These are phyloP conservation scores for Pseudocercospora macadamiae DNA, from an alignment of 2,329 filamentous ascomycete species.

Conservation along the genomic window DNA sequence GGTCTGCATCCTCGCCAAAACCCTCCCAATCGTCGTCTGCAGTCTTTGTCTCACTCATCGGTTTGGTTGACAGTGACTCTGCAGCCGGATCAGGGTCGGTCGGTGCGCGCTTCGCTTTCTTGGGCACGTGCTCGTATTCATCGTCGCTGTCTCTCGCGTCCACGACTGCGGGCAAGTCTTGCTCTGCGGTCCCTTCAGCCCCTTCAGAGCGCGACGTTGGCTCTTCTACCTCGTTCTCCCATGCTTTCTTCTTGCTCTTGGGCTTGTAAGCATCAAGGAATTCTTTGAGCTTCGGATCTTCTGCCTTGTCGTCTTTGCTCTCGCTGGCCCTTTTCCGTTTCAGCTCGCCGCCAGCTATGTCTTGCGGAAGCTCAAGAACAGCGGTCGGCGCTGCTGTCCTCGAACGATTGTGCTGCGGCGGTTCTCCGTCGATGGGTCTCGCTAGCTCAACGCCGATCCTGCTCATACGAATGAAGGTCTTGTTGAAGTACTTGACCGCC, in stretches of 20 bases:
- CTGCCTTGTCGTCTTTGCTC: constrained; percentile 44
- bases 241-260: constrained; percentile 51
- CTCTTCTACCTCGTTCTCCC: constrained; percentile 58
- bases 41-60: background rate
- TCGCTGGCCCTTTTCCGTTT: constrained; percentile 69
- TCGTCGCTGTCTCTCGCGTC: constrained; percentile 63
- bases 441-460: constrained; percentile 89
- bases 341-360: constrained; percentile 43
- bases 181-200: background rate
- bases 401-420: background rate
- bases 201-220: background rate
- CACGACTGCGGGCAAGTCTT: constrained; percentile 24
- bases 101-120: constrained; percentile 44
- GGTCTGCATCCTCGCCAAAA: background rate
- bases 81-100: constrained; percentile 3
- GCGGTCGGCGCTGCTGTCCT: constrained; percentile 27
- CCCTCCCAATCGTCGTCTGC: constrained; percentile 25
- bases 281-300: constrained; percentile 81
- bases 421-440: constrained; percentile 62
- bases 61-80: background rate
- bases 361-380: constrained; percentile 10
- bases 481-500: constrained; percentile 94
- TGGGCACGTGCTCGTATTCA: constrained; percentile 68
- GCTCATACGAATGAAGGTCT: constrained; percentile 92
- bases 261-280: constrained; percentile 81